These are phyloP conservation scores for Yamadazyma phyllophila DNA, from an alignment of 805 yeast species.

Conservation along the genomic window DNA sequence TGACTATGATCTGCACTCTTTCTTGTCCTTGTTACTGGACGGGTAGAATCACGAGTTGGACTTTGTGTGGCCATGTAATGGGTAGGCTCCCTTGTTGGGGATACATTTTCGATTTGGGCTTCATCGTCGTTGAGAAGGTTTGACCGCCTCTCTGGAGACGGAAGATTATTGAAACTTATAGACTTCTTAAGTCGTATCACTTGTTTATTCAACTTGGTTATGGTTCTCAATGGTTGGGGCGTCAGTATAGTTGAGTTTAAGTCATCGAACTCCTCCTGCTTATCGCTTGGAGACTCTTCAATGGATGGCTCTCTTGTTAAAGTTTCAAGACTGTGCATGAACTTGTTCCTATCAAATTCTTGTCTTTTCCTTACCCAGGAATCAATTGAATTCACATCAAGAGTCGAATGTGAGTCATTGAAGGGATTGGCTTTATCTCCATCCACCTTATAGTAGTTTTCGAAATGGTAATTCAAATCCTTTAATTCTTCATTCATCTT, in stretches of 20 bases:
- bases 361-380: conserved; percentile 54
- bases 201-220: conserved; percentile 13
- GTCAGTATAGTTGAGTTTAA: conserved; percentile 2
- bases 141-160: conserved; percentile 8
- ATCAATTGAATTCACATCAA: conserved; percentile 48
- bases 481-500: conserved; percentile 19
- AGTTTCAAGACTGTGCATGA: conserved; percentile 15
- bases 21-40: not conserved
- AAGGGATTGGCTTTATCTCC: conserved; percentile 2
- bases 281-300: not conserved
- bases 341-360: conserved; percentile 35
- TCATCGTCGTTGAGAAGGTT: conserved; percentile 12
- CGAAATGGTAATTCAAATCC: conserved; percentile 29
- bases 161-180: conserved; percentile 14
- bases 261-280: conserved; percentile 4
- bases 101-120: conserved; percentile 11
- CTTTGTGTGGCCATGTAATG: not conserved
- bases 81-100: not conserved
- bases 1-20: not conserved
- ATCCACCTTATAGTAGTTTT: conserved; percentile 24
- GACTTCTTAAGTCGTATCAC: conserved; percentile 16
- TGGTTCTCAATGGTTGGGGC: conserved; percentile 14
- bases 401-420: conserved; percentile 35
- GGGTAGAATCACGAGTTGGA: not conserved
- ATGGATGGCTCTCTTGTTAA: conserved; percentile 1